Percentiles rank a stretch among this genome's conserved stretches.
These are phyloP conservation scores for Nitzschia inconspicua DNA, from an alignment of 108 stramenopile genomes.

Conservation along the genomic window DNA sequence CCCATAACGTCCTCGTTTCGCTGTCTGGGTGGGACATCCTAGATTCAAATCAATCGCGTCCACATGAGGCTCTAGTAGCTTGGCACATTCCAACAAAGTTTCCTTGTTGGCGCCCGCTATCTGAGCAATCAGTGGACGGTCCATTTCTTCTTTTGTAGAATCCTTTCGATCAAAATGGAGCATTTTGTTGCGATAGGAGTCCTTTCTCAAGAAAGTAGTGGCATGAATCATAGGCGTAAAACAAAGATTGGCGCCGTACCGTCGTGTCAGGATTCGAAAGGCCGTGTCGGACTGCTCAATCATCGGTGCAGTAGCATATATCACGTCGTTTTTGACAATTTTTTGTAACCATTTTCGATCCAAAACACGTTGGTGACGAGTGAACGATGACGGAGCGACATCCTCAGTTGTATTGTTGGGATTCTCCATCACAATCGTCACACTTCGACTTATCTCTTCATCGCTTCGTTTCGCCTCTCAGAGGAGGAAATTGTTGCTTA, in stretches of 20 bases:
- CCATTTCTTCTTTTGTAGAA: slow-evolving; percentile 27
- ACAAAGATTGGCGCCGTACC: slow-evolving; percentile 76
- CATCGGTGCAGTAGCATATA: slow-evolving; percentile 73
- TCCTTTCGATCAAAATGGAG: too few relatives aligned
- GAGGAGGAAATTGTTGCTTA: too few relatives aligned
- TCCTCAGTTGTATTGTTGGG: too few relatives aligned
- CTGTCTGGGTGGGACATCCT: slow-evolving; percentile 91
- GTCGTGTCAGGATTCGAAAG: slow-evolving; percentile 85
- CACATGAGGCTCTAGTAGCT: slow-evolving; percentile 47
- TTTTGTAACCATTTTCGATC: slow-evolving; percentile 14
- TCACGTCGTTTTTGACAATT: neutral
- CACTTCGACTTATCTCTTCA: too few relatives aligned
- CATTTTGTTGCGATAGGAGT: slow-evolving; percentile 48
- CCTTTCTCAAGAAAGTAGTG: slow-evolving; percentile 39
- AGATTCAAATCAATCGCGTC: slow-evolving; percentile 93
- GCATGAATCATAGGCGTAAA: slow-evolving; percentile 92
- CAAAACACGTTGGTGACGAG: too few relatives aligned
- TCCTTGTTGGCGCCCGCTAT: slow-evolving; percentile 83
- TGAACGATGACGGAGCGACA: too few relatives aligned
- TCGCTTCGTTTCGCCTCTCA: too few relatives aligned
- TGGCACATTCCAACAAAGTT: slow-evolving; percentile 64
- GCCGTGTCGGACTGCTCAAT: slow-evolving; percentile 89
- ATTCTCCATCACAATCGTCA: too few relatives aligned
- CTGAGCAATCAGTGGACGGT: slow-evolving; percentile 77
- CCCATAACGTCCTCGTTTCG: slow-evolving; percentile 84